Evolutionary conservation across 225 moss, liverwort and hornwort genomes (phyloP).

Genomic region (Physcomitrellopsis africana): DNA sequence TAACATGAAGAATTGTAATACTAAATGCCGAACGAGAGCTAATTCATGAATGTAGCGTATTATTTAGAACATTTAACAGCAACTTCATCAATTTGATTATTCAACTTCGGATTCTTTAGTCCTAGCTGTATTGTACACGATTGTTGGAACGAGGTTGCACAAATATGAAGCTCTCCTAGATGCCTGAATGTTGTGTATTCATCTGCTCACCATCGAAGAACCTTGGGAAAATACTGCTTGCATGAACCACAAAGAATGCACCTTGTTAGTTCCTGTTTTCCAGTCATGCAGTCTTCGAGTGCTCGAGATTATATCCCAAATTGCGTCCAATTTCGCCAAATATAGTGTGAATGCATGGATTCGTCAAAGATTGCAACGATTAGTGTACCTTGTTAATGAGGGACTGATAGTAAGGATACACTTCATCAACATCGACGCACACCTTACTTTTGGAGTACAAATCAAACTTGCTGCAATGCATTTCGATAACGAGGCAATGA

Average conservation of each 20-base stretch:
- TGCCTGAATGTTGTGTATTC: neutral
- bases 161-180: neutral
- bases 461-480: slow-evolving; percentile 62
- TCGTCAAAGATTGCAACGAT: too few relatives aligned
- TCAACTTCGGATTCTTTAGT: neutral
- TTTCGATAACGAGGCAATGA: neutral
- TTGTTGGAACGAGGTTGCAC: neutral
- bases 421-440: slow-evolving; percentile 54
- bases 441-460: slow-evolving; percentile 76
- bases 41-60: neutral
- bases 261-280: neutral
- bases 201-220: slow-evolving; percentile 54
- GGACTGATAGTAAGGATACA: slow-evolving; percentile 69
- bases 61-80: neutral
- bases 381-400: slow-evolving; percentile 61
- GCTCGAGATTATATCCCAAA: too few relatives aligned
- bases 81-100: neutral
- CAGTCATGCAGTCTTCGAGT: too few relatives aligned
- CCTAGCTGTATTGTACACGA: slow-evolving; percentile 3
- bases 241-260: slow-evolving; percentile 3
- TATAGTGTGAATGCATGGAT: too few relatives aligned
- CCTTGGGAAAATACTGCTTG: slow-evolving; percentile 57
- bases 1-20: neutral
- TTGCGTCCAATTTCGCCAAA: too few relatives aligned
- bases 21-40: neutral